A percentile compares a stretch with the other conserved stretches of the same genome.
Evolutionary conservation across 2,329 filamentous ascomycete species (phyloP).

Genomic region (Fusarium pseudocircinatum): DNA sequence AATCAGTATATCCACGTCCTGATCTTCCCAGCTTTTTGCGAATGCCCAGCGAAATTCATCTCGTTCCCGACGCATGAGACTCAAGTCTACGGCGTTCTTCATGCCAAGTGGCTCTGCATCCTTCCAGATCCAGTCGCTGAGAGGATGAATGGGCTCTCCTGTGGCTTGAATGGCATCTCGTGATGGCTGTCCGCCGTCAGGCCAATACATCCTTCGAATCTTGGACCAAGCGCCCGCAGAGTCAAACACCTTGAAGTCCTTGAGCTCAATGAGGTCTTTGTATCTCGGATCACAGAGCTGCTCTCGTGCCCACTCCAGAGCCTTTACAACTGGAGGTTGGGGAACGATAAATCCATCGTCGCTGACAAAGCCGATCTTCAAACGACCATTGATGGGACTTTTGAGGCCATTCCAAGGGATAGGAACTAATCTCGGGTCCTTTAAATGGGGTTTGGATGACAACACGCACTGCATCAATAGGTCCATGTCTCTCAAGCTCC

Average conservation of each 20-base stretch:
- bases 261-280: background rate
- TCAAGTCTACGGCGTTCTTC: background rate
- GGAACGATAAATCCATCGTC: constrained; percentile 62
- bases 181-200: background rate
- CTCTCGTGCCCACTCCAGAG: constrained; percentile 48
- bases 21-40: background rate
- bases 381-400: constrained; percentile 60
- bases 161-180: background rate
- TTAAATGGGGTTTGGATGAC: background rate
- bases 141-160: background rate
- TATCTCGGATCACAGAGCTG: background rate
- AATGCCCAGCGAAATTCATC: background rate
- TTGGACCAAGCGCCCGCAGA: background rate
- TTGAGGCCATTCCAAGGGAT: constrained; percentile 39
- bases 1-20: constrained; percentile 7
- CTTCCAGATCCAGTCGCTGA: background rate
- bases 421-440: constrained; percentile 39
- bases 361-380: constrained; percentile 48
- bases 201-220: background rate
- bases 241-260: background rate
- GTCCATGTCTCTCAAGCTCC: background rate
- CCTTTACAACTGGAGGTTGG: constrained; percentile 67
- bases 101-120: background rate
- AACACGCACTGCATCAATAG: background rate
- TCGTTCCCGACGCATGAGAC: background rate